Evolutionary conservation across 2,329 filamentous ascomycete species (phyloP).

Genomic region (Hirsutella minnesotensis): DNA sequence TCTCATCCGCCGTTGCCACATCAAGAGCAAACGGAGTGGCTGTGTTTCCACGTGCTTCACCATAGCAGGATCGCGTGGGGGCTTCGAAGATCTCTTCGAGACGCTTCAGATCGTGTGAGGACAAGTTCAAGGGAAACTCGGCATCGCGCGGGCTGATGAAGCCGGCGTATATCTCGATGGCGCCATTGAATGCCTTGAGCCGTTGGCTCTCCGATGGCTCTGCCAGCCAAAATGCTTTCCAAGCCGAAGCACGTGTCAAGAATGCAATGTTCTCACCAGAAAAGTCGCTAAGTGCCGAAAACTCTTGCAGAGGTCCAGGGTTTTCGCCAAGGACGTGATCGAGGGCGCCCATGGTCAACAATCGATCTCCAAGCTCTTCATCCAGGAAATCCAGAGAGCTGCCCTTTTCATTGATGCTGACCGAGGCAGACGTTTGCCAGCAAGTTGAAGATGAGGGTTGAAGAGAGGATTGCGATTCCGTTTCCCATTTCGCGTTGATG

Average conservation of each 20-base stretch:
- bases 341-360: constrained; percentile 48
- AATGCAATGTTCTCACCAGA: constrained; percentile 63
- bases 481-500: constrained; percentile 14
- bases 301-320: constrained; percentile 47
- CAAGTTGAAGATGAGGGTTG: not conserved
- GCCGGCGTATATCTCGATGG: constrained; percentile 47
- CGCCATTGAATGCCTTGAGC: constrained; percentile 42
- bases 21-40: constrained; percentile 1
- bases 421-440: constrained; percentile 17
- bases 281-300: constrained; percentile 54
- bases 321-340: constrained; percentile 49
- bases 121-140: constrained; percentile 54
- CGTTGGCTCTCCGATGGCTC: constrained; percentile 16
- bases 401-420: constrained; percentile 12
- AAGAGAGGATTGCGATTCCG: constrained; percentile 14
- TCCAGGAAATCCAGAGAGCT: not conserved
- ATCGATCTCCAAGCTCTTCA: constrained; percentile 21
- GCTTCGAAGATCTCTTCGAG: constrained; percentile 45
- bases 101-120: constrained; percentile 35
- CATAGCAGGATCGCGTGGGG: constrained; percentile 30
- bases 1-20: not conserved
- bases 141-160: constrained; percentile 48
- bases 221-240: constrained; percentile 30
- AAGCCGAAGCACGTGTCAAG: constrained; percentile 42
- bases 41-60: constrained; percentile 15